phyloP scores from a whole-genome alignment of 441 rosid genomes.

The Populus tomentosa region DNA sequence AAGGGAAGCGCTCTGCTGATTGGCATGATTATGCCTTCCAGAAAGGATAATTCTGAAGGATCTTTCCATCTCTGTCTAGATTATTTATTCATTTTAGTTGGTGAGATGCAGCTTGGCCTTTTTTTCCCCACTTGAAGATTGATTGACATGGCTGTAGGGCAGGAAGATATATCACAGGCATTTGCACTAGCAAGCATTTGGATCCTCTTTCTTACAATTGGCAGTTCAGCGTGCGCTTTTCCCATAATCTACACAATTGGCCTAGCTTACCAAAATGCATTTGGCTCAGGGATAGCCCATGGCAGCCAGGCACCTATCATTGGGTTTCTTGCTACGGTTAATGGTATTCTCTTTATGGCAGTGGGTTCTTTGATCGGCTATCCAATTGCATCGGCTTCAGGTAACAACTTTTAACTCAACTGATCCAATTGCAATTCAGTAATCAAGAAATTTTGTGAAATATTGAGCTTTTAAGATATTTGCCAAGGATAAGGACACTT shows the following conservation, averaged over 20 bases:
- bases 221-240: constrained; percentile 48
- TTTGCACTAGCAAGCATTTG: constrained; percentile 78
- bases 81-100: neutral
- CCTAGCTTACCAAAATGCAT: constrained; percentile 55
- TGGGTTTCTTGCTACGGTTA: constrained; percentile 44
- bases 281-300: constrained; percentile 35
- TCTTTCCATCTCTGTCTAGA: neutral
- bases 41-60: neutral
- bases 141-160: constrained; percentile 88
- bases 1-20: neutral
- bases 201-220: constrained; percentile 69
- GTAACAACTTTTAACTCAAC: constrained; percentile 31
- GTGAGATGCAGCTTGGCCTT: neutral
- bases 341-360: constrained; percentile 58
- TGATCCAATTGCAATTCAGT: neutral
- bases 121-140: constrained; percentile 41
- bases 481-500: neutral
- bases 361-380: constrained; percentile 67
- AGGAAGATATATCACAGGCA: constrained; percentile 89
- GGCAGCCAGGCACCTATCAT: constrained; percentile 42
- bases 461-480: neutral
- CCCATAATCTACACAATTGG: constrained; percentile 55
- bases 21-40: neutral
- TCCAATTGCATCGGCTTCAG: constrained; percentile 77
- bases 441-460: neutral